Conservation (phyloP, 2,329 filamentous ascomycete genomes). For the Aspergillus sp. region DNA sequence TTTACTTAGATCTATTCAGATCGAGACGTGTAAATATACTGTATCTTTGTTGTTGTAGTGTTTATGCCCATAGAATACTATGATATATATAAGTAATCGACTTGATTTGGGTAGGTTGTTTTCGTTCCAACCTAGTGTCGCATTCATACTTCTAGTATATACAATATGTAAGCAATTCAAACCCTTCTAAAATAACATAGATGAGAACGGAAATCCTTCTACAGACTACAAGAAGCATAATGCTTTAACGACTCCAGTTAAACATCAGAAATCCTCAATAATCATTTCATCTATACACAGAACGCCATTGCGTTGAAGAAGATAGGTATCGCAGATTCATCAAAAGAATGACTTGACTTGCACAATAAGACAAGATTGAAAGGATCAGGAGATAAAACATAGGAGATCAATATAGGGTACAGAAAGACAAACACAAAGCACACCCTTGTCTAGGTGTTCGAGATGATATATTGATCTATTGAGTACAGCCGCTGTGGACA, state of each 20-base stretch:
- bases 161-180: too few relatives aligned
- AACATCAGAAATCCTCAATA: background rate
- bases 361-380: conserved; percentile 5
- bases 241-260: background rate
- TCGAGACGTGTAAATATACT: conserved; percentile 5
- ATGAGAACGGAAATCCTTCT: background rate
- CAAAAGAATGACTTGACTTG: conserved; percentile 9
- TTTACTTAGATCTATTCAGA: background rate
- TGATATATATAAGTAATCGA: background rate
- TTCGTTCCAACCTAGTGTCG: too few relatives aligned
- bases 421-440: background rate
- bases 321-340: conserved; percentile 14
- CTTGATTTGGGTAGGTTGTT: background rate
- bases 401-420: conserved; percentile 11
- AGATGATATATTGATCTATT: conserved; percentile 2
- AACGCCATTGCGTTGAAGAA: conserved; percentile 3
- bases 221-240: background rate
- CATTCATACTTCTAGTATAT: too few relatives aligned
- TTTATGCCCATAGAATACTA: background rate
- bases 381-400: conserved; percentile 10
- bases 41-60: background rate
- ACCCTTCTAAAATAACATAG: too few relatives aligned
- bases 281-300: conserved; percentile 12
- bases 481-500: background rate
- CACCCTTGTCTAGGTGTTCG: background rate